Evolutionary conservation across 2,329 filamentous ascomycete species (phyloP), one percentile per base, ranked within the genome.

Genomic region (Botrytis cinerea): DNA sequence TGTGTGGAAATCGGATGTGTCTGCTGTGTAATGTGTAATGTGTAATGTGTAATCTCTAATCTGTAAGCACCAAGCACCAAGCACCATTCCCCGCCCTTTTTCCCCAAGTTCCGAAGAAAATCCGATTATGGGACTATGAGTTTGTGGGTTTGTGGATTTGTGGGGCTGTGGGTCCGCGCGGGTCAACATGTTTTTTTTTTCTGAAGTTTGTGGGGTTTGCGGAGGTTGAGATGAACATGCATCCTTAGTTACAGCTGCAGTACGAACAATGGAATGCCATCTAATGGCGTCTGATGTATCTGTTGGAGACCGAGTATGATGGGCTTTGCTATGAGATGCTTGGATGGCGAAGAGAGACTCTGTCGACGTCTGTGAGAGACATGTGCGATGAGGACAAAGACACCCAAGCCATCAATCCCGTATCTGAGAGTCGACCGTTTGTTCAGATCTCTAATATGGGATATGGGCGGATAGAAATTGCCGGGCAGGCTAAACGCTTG

Each of bases 1-100:
- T 40, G 40, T 38, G 35, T 38, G 5, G 35, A 38, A 38, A 38
- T 32, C 32, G 2, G 32, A 32, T 32, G 35, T 38, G 35, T 38
- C 35, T 38, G 35, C 35, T 38, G 35, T 38, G 35, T 38, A 38
- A 38, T 38, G 5, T 38, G 35, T 38, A 32, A 32, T 32, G 2
- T 4, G 32, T 32, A 32, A 32, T 38, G 5, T 38, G 35, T 38
- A 38, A 38, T 32, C 32, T 4, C 2, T 32, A 32, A 32, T 32
- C 32, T 4, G 32, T 32, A 32, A 32, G 32, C 32, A 32, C 32
- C 32, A 32, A 32, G 32, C 32, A 32, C 32, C 32, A 38, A 38
- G 35, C 35, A 38, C 40, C 40, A 16, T 43, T 28, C 64, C 61
- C 46, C 64, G 46, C 64, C 64, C 32, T 54, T 67, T 67, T 67